phyloP scores from a whole-genome alignment of 257 asterid species.

The Nicotiana tabacum region DNA sequence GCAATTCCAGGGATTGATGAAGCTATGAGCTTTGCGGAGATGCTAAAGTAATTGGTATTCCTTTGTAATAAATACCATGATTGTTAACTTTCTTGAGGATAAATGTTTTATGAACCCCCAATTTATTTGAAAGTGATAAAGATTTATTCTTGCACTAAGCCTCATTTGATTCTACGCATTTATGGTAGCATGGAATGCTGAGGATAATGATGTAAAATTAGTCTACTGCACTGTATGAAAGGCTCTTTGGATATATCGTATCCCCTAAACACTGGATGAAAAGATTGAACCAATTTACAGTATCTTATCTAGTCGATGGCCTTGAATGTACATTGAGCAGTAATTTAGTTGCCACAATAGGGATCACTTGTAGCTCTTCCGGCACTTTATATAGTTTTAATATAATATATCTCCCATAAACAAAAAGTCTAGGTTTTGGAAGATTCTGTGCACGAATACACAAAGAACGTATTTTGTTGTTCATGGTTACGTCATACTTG shows the following conservation, averaged over 20 bases:
- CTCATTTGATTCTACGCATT: neutral
- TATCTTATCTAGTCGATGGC: neutral
- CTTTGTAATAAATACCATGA: neutral
- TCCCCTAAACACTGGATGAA: neutral
- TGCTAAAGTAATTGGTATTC: constrained; percentile 70
- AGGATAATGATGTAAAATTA: neutral
- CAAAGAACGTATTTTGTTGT: neutral
- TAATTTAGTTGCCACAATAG: neutral
- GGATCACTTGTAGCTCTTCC: neutral
- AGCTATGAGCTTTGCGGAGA: constrained; percentile 98
- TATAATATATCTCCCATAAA: no score
- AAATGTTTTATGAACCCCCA: neutral
- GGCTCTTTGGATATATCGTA: neutral
- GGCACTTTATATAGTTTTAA: no score
- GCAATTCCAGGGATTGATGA: constrained; percentile 98
- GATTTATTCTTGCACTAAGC: neutral
- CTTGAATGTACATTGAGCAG: neutral
- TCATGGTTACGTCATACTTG: neutral
- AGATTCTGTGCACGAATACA: neutral
- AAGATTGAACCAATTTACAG: neutral
- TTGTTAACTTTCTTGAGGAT: neutral
- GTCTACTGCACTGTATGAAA: neutral
- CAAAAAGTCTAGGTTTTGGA: neutral
- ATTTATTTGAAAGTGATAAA: neutral
- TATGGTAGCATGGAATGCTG: neutral